Base-by-base conservation (phyloP, 306 rosid species). In the Prunus persica region DNA sequence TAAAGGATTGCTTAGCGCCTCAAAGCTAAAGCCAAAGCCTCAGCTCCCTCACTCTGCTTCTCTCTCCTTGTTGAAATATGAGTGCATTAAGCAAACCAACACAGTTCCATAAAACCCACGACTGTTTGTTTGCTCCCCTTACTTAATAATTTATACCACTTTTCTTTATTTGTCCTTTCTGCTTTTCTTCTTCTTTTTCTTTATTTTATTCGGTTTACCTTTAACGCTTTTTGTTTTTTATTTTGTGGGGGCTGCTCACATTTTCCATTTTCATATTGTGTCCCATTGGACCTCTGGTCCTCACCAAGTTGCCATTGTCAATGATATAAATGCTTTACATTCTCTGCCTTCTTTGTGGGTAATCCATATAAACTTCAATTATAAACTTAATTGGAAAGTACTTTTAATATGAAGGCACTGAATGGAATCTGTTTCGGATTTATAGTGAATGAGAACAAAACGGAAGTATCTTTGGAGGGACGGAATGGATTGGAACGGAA, bases 81-180 rank as follows among this genome's bases (percentile, higher is more conserved):
- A 81, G 69, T 46, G 47, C 65, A 72, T 81, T 81, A 82, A 81
- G 90, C 75, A 86, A 84, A 81, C 76, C 69, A 66, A 14, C 60
- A 57, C 19, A 2, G 18, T 19, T 0, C 30, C 27, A 38, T 22
- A 22, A 55, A 19, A 47, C 61, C 73, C 61, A 49, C 65, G 30
- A 11, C 52, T 14, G 47, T 43, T 14, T 57, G 65, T 52, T 52
- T 28, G 27, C 58, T 22, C 41, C 41, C 28, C 15, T 52, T 41
- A 49, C 38, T 51, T 60, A 50, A 30, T 79, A 25, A 8, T 60
- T 49, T 70, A 34, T 71, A 18, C 41, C 6, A 12, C 55, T 52
- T 51, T 38, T 22, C 8, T 12, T 24, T 15, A 52, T 61, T 67
- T 62, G 47, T 57, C 25, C 43, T n/a, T 73, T 18, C 8, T 73